A percentile compares a stretch with the other conserved stretches of the same genome.
These are phyloP conservation scores for Ogataea populi-albae DNA, from an alignment of 805 yeast genomes.

Conservation along the genomic window DNA sequence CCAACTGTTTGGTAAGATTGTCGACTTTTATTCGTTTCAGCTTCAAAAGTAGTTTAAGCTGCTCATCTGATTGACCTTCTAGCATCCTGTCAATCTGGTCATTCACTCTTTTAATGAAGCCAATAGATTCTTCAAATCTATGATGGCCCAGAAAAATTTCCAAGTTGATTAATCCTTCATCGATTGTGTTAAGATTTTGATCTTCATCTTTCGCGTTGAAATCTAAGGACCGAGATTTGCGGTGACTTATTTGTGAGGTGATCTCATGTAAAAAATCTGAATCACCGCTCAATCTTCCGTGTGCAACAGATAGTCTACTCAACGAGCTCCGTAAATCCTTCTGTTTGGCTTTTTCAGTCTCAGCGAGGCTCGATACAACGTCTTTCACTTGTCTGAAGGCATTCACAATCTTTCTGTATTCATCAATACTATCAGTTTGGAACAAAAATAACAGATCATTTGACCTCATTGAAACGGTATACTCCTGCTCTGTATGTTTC, in stretches of 20 bases:
- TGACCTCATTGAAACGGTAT: conserved; percentile 18
- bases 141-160: conserved; percentile 49
- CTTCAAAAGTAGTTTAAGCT: conserved; percentile 12
- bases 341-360: conserved; percentile 45
- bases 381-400: conserved; percentile 61
- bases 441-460: conserved; percentile 43
- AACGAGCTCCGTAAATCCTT: conserved; percentile 44
- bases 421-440: conserved; percentile 60
- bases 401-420: conserved; percentile 50
- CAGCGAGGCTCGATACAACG: conserved; percentile 55
- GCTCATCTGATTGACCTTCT: conserved; percentile 19
- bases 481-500: conserved; percentile 14
- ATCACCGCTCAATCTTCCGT: conserved; percentile 26
- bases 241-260: conserved; percentile 55
- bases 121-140: conserved; percentile 43
- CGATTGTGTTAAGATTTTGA: conserved; percentile 33
- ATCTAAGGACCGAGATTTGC: conserved; percentile 54
- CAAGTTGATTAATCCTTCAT: conserved; percentile 48
- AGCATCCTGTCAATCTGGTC: conserved; percentile 20
- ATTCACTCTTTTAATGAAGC: conserved; percentile 23
- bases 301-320: conserved; percentile 35
- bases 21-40: conserved; percentile 26
- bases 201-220: conserved; percentile 20
- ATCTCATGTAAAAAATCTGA: conserved; percentile 52
- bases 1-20: conserved; percentile 19